Conservation (phyloP, 495 filamentous ascomycete species). For the Pseudevernia furfuracea region DNA sequence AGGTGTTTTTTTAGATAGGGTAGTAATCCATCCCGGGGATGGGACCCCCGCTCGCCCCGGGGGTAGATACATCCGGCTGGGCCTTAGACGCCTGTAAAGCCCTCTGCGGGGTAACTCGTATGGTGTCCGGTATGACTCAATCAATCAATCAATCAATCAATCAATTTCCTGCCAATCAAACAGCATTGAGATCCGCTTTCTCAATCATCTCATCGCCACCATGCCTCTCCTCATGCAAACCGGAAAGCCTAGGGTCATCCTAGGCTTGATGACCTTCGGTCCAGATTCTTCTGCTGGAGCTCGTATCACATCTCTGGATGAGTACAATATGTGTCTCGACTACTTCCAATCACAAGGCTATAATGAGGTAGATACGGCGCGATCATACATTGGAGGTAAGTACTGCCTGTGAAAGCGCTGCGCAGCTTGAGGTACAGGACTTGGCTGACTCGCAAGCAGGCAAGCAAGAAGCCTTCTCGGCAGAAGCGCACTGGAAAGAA, state of each 20-base stretch:
- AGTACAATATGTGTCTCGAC: constrained; percentile 58
- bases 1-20: too few relatives aligned
- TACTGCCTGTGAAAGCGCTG: not conserved
- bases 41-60: too few relatives aligned
- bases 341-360: constrained; percentile 66
- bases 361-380: constrained; percentile 73
- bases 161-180: not conserved
- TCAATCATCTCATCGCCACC: constrained; percentile 3
- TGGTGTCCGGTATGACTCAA: too few relatives aligned
- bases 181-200: not conserved
- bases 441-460: constrained; percentile 3
- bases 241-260: constrained; percentile 46
- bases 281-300: constrained; percentile 48
- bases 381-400: constrained; percentile 58
- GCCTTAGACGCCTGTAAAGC: too few relatives aligned
- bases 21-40: too few relatives aligned
- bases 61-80: too few relatives aligned
- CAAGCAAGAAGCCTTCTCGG: constrained; percentile 75
- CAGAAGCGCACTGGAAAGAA: constrained; percentile 69
- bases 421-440: not conserved
- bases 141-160: too few relatives aligned
- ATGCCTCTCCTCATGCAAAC: constrained; percentile 52
- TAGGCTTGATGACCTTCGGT: constrained; percentile 57
- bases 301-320: constrained; percentile 59
- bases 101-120: too few relatives aligned